These are phyloP conservation scores for Leccinum olivaceopallidum DNA, from an alignment of 768 basidiomycete genomes.

Conservation along the genomic window DNA sequence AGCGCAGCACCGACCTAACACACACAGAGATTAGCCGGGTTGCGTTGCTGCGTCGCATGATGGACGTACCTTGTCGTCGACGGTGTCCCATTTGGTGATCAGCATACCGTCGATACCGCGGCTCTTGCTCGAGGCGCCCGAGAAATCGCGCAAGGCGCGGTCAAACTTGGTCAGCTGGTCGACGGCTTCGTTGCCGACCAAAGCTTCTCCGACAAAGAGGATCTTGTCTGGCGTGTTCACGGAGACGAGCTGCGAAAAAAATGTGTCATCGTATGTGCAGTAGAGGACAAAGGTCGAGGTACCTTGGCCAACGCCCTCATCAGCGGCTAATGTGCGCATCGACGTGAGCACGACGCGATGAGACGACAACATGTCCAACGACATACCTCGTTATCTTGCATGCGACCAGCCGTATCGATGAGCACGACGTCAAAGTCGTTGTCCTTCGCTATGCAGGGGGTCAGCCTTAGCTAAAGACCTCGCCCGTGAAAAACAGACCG, in stretches of 20 bases:
- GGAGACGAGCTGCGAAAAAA: constrained; percentile 66
- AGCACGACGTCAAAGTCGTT: constrained; percentile 95
- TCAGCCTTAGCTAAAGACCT: neutral
- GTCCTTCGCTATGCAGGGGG: constrained; percentile 62
- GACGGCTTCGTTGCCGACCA: constrained; percentile 98
- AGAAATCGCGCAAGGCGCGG: constrained; percentile 90
- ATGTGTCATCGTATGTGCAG: constrained; percentile 1
- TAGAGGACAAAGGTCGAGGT: constrained; percentile 8
- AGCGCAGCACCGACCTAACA: constrained; percentile 92
- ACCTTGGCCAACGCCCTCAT: constrained; percentile 99
- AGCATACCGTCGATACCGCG: constrained; percentile 98
- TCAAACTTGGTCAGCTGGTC: constrained; percentile 98
- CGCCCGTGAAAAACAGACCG: constrained; percentile 49
- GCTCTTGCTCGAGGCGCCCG: constrained; percentile 67
- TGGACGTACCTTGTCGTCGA: constrained; percentile 82
- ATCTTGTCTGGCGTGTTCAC: constrained; percentile 97
- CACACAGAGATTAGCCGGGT: constrained; percentile 9
- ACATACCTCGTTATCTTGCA: constrained; percentile 97
- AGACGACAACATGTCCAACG: neutral
- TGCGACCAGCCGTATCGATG: constrained; percentile 96
- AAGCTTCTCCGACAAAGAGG: constrained; percentile 95
- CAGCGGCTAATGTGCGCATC: constrained; percentile 58
- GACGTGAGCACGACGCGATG: constrained; percentile 1
- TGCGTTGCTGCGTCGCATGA: neutral
- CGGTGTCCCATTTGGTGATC: constrained; percentile 99